Percentiles rank a stretch among this genome's conserved stretches.
Conservation (phyloP, 768 basidiomycete species). For the Lyophyllum semitale region DNA sequence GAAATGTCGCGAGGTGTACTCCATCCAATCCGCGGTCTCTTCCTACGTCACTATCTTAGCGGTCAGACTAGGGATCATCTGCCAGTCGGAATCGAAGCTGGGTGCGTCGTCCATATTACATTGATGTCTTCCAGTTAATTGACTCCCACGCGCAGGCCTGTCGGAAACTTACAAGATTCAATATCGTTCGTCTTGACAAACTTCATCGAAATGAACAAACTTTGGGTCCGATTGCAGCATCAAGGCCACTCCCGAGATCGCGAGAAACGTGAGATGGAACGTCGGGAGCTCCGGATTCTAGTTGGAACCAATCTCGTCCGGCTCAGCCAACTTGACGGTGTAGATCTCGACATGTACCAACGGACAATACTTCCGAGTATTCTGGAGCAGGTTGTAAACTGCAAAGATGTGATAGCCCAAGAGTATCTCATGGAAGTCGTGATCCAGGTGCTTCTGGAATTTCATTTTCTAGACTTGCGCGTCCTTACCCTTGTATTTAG, state of each 20-base stretch:
- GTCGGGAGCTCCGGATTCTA: constrained; percentile 90
- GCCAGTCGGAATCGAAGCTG: constrained; percentile 81
- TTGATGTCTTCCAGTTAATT: constrained; percentile 1
- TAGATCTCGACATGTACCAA: constrained; percentile 92
- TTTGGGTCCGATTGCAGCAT: constrained; percentile 98
- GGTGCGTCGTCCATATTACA: constrained; percentile 50
- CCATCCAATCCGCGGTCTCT: constrained; percentile 95
- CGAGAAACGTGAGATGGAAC: constrained; percentile 96
- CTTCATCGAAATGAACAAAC: constrained; percentile 99
- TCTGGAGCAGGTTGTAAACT: constrained; percentile 95
- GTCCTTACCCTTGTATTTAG: constrained; percentile 36
- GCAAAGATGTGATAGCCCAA: constrained; percentile 98
- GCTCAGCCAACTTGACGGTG: constrained; percentile 92
- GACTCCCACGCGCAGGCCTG: constrained; percentile 52
- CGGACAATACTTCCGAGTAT: constrained; percentile 86
- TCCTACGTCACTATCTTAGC: constrained; percentile 93
- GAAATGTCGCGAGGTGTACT: constrained; percentile 98
- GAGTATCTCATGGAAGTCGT: constrained; percentile 99
- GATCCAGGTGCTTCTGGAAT: constrained; percentile 73
- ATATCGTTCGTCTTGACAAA: constrained; percentile 96
- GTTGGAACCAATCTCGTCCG: constrained; percentile 98
- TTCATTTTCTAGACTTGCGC: background rate
- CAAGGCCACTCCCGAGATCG: constrained; percentile 96
- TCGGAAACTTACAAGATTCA: constrained; percentile 92
- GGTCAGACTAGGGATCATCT: constrained; percentile 96